phyloP scores from a whole-genome alignment of 2,329 filamentous ascomycete genomes.

The Penicillium sp. region DNA sequence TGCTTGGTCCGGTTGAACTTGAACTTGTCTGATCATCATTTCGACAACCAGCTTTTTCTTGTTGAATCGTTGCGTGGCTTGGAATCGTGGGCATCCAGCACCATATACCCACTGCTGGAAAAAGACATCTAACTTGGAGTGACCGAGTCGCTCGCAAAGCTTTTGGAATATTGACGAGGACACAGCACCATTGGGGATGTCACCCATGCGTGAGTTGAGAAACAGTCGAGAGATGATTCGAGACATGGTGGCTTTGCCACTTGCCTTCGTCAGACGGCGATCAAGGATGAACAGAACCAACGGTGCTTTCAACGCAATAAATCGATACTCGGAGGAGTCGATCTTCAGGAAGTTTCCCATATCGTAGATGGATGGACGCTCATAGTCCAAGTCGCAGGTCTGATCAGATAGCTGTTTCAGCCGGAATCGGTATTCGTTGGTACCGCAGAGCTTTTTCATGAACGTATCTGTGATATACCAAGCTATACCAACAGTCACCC shows the following conservation, averaged over 20 bases:
- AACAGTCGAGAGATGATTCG: slow-evolving; percentile 86
- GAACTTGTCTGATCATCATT: slow-evolving; percentile 82
- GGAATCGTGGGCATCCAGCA: slow-evolving; percentile 85
- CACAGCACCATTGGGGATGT: slow-evolving; percentile 71
- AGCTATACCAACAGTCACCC: slow-evolving; percentile 86
- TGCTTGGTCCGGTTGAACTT: slow-evolving; percentile 64
- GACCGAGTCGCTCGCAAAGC: slow-evolving; percentile 84
- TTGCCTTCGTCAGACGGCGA: slow-evolving; percentile 84
- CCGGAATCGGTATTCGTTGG: slow-evolving; percentile 91
- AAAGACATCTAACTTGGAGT: slow-evolving; percentile 84
- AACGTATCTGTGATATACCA: slow-evolving; percentile 96
- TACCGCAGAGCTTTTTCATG: slow-evolving; percentile 86
- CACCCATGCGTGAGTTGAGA: slow-evolving; percentile 81
- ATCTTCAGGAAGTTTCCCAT: slow-evolving; percentile 78
- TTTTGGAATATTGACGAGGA: slow-evolving; percentile 78
- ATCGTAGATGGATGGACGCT: slow-evolving; percentile 79
- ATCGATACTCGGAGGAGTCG: slow-evolving; percentile 84
- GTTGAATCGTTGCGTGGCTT: slow-evolving; percentile 88
- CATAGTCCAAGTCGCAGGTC: slow-evolving; percentile 79
- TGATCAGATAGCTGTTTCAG: slow-evolving; percentile 84
- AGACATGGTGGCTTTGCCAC: slow-evolving; percentile 79
- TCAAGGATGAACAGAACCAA: slow-evolving; percentile 93
- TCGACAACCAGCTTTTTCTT: slow-evolving; percentile 97
- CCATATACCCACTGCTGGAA: slow-evolving; percentile 92
- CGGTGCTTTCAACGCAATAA: slow-evolving; percentile 87